Percentiles rank a stretch among this genome's conserved stretches.
Conservation (phyloP, 345 rosid species). For the Linum lewisii region DNA sequence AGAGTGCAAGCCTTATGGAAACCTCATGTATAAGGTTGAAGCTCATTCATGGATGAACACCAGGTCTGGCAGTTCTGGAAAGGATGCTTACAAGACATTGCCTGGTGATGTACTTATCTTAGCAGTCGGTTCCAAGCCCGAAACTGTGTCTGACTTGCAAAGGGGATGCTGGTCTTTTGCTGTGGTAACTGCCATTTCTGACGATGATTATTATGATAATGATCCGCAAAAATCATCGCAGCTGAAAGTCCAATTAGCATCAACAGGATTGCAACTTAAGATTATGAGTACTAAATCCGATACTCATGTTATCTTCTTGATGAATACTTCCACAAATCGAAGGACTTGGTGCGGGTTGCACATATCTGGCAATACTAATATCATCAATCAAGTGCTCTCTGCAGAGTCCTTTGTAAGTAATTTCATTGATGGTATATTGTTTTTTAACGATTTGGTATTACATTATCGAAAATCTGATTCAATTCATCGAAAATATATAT, state of each 20-base stretch:
- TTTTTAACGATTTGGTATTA: no score
- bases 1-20: not conserved
- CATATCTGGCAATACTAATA: not conserved
- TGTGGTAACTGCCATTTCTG: not conserved
- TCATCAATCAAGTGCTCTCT: conserved; percentile 3
- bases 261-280: not conserved
- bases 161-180: conserved; percentile 24
- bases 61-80: conserved; percentile 8
- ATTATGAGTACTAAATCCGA: not conserved
- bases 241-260: not conserved
- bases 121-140: conserved; percentile 21
- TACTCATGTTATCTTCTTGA: not conserved
- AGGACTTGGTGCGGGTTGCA: not conserved
- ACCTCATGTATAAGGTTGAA: conserved; percentile 12
- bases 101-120: conserved; percentile 34
- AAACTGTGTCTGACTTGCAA: conserved; percentile 26
- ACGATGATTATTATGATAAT: not conserved
- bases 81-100: conserved; percentile 30
- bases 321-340: not conserved
- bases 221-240: not conserved
- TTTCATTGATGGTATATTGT: no score
- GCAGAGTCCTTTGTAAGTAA: not conserved
- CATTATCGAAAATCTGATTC: no score
- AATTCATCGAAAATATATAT: no score
- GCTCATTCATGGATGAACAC: conserved; percentile 33